Evolutionary conservation across 2,329 filamentous ascomycete genomes (phyloP).

Genomic region (Exophiala phaeomuriformis): DNA sequence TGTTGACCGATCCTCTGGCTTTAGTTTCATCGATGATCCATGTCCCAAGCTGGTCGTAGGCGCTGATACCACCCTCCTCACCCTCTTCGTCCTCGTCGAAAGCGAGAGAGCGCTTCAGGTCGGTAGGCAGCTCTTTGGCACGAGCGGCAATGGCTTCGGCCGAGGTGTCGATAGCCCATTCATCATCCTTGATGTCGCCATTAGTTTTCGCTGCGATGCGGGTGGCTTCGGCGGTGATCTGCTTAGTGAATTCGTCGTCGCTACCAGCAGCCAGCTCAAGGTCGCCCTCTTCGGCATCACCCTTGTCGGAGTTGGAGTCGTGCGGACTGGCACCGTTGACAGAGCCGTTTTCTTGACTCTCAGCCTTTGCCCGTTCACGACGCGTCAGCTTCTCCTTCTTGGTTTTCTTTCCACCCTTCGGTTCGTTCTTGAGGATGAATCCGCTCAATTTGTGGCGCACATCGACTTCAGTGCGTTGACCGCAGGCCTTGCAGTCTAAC

Average conservation of each 20-base stretch:
- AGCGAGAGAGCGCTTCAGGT: slow-evolving; percentile 87
- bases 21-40: slow-evolving; percentile 76
- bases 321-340: slow-evolving; percentile 55
- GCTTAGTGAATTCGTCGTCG: slow-evolving; percentile 84
- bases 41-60: slow-evolving; percentile 84
- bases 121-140: slow-evolving; percentile 83
- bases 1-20: slow-evolving; percentile 62
- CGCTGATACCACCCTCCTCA: slow-evolving; percentile 68
- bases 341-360: slow-evolving; percentile 47
- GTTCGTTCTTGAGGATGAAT: slow-evolving; percentile 94
- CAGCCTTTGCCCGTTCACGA: slow-evolving; percentile 62
- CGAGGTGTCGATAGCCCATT: slow-evolving; percentile 96
- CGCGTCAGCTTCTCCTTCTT: slow-evolving; percentile 91
- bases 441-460: slow-evolving; percentile 90
- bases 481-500: slow-evolving; percentile 97
- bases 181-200: slow-evolving; percentile 66
- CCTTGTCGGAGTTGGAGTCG: slow-evolving; percentile 58
- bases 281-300: slow-evolving; percentile 57
- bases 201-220: slow-evolving; percentile 62
- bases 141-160: slow-evolving; percentile 92
- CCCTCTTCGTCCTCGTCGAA: slow-evolving; percentile 74
- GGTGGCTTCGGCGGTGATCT: slow-evolving; percentile 59
- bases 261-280: slow-evolving; percentile 64
- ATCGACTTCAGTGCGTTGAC: slow-evolving; percentile 85
- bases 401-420: slow-evolving; percentile 92